phyloP scores from a whole-genome alignment of 192 early-diverging fungal species.

The Backusella westeae region DNA sequence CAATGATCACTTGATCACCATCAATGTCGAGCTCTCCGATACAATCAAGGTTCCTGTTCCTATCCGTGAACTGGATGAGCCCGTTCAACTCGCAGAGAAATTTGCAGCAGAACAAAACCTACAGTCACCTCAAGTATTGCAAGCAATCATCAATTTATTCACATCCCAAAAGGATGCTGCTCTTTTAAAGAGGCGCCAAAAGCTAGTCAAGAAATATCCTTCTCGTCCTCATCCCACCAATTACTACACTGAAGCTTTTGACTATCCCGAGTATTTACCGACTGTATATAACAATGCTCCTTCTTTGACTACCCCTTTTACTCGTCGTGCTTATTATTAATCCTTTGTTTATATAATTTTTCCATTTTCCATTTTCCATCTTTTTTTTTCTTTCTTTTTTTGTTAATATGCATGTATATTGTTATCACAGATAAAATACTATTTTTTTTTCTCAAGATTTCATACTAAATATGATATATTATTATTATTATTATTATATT shows the following conservation, averaged over 20 bases:
- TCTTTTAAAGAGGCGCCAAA: neutral
- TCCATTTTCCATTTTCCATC: neutral
- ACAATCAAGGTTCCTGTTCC: neutral
- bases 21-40: neutral
- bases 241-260: neutral
- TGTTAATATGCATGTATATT: neutral
- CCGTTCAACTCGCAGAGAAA: neutral
- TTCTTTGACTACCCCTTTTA: neutral
- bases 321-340: conserved; percentile 8
- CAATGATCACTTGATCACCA: neutral
- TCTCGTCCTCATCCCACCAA: neutral
- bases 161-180: neutral
- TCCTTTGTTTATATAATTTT: neutral
- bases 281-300: neutral
- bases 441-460: too few relatives aligned
- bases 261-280: neutral
- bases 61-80: neutral
- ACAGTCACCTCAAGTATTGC: neutral
- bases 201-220: neutral
- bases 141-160: neutral
- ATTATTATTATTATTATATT: too few relatives aligned
- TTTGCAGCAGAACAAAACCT: neutral
- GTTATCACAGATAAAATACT: neutral
- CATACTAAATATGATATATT: too few relatives aligned
- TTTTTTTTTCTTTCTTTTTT: neutral